Evolutionary conservation across 2,329 filamentous ascomycete genomes (phyloP).

Genomic region (Domatiomyces globalis): DNA sequence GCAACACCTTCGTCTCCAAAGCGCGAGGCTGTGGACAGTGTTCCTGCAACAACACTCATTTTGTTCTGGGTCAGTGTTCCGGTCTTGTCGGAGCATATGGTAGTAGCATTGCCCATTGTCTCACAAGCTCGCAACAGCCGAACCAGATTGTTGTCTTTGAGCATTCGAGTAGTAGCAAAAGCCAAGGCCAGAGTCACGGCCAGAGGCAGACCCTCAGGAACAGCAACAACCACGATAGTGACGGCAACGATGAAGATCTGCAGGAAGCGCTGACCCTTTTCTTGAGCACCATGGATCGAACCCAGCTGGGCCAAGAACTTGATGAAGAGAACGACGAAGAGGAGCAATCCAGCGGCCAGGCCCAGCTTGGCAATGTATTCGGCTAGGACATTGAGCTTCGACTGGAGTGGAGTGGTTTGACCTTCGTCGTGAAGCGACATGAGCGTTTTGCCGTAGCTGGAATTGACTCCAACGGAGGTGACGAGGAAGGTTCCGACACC

Average conservation of each 20-base stretch:
- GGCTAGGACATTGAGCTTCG: constrained; percentile 61
- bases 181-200: constrained; percentile 49
- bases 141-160: constrained; percentile 49
- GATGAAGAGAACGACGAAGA: constrained; percentile 70
- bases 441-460: constrained; percentile 62
- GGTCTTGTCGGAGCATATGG: constrained; percentile 52
- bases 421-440: constrained; percentile 64
- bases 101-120: constrained; percentile 51
- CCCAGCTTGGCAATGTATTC: constrained; percentile 68
- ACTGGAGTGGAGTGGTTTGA: constrained; percentile 64
- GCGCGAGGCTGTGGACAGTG: constrained; percentile 34
- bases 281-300: constrained; percentile 32
- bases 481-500: constrained; percentile 64
- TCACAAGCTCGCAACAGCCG: constrained; percentile 46
- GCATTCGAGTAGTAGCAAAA: constrained; percentile 49
- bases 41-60: constrained; percentile 47
- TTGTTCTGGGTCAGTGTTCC: constrained; percentile 51
- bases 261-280: constrained; percentile 44
- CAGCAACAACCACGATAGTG: constrained; percentile 46
- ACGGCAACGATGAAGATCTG: constrained; percentile 45
- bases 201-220: constrained; percentile 46
- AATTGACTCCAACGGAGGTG: constrained; percentile 58
- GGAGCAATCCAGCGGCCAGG: constrained; percentile 54
- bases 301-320: constrained; percentile 55
- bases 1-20: constrained; percentile 30